Evolutionary conservation across 257 asterid genomes (phyloP).

Genomic region (Solanum clarkiae): DNA sequence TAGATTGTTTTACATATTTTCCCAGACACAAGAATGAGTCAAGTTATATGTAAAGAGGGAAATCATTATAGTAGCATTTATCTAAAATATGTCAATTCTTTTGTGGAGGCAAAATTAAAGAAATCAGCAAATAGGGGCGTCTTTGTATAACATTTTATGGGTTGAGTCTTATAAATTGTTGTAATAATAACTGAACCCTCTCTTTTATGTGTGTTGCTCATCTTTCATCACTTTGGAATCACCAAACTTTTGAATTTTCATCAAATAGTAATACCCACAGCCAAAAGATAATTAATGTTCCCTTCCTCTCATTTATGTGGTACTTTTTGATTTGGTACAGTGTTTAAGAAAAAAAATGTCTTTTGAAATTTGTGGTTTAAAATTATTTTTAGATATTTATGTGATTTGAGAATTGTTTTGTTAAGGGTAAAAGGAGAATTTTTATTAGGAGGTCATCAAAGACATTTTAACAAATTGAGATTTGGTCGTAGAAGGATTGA

Average conservation of each 20-base stretch:
- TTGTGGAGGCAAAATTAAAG: conserved; percentile 6
- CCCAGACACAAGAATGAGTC: conserved; percentile 1
- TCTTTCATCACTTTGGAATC: not conserved
- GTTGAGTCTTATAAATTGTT: not conserved
- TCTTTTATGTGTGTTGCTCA: not conserved
- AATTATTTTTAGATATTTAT: no score
- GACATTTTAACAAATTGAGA: no score
- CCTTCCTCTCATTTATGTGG: no score
- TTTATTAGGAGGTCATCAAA: no score
- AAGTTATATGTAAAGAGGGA: conserved; percentile 21
- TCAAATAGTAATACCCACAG: not conserved
- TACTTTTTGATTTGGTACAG: no score
- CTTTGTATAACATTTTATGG: not conserved
- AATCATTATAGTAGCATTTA: conserved; percentile 10
- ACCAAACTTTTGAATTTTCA: not conserved
- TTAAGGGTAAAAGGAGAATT: no score
- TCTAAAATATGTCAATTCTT: conserved; percentile 1
- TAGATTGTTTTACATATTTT: not conserved
- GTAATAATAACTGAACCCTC: not conserved
- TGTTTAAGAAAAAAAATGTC: no score
- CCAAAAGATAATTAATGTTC: not conserved
- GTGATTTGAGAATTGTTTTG: no score
- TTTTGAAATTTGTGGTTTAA: no score
- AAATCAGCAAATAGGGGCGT: not conserved
- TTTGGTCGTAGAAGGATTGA: no score